A percentile compares a stretch with the other conserved stretches of the same genome.
phyloP scores from a whole-genome alignment of 495 filamentous ascomycete species.

The Podospora pseudoanserina region DNA sequence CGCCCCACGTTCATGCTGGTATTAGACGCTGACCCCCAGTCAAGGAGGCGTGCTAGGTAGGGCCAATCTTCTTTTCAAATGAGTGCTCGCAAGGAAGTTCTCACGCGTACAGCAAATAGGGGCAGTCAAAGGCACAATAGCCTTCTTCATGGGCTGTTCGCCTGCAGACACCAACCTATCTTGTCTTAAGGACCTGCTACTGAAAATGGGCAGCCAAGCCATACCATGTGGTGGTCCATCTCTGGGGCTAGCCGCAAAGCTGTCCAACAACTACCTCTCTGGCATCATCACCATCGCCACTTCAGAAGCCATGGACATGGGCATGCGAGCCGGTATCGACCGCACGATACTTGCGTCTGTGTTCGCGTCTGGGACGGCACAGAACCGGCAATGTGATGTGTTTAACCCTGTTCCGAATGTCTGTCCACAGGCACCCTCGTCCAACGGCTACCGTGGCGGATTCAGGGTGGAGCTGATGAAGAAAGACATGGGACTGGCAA shows the following conservation, averaged over 20 bases:
- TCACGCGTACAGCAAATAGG: constrained; percentile 23
- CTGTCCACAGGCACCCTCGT: constrained; percentile 44
- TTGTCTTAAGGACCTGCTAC: constrained; percentile 28
- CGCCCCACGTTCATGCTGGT: too few relatives aligned
- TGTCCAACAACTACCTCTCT: constrained; percentile 55
- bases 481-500: constrained; percentile 51
- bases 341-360: constrained; percentile 46
- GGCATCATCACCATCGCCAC: constrained; percentile 52
- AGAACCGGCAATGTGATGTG: constrained; percentile 48
- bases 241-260: constrained; percentile 51
- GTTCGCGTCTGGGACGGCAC: constrained; percentile 48
- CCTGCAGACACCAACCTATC: constrained; percentile 14
- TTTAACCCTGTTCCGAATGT: constrained; percentile 53
- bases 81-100: too few relatives aligned
- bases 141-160: constrained; percentile 37
- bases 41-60: too few relatives aligned
- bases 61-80: too few relatives aligned
- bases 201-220: constrained; percentile 46
- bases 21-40: too few relatives aligned
- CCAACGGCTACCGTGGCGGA: constrained; percentile 46
- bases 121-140: constrained; percentile 42
- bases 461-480: constrained; percentile 54
- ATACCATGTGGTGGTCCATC: constrained; percentile 51
- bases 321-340: constrained; percentile 51
- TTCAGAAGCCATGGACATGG: constrained; percentile 54